Percentiles rank a stretch among this genome's conserved stretches.
Conservation (phyloP, 2,329 filamentous ascomycete species). For the Monosporascus sp. region DNA sequence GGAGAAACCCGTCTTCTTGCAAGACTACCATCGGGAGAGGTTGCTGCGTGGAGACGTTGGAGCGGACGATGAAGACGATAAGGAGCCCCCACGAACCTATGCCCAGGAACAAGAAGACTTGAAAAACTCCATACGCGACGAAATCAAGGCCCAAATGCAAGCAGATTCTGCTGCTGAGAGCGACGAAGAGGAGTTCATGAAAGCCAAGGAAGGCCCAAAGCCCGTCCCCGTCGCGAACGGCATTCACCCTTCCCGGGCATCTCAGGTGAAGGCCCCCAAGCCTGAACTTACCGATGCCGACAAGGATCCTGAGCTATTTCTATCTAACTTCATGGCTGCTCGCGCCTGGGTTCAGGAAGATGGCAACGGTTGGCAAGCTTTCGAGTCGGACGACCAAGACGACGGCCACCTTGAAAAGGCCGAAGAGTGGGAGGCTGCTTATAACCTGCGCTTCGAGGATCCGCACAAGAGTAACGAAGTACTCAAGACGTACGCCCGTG, state of each 20-base stretch:
- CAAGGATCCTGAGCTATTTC: slow-evolving; percentile 81
- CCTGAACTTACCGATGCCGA: slow-evolving; percentile 70
- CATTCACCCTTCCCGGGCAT: slow-evolving; percentile 51
- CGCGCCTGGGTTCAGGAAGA: slow-evolving; percentile 79
- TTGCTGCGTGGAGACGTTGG: slow-evolving; percentile 66
- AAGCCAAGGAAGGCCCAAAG: slow-evolving; percentile 51
- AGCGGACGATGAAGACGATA: slow-evolving; percentile 52
- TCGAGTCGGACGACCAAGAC: slow-evolving; percentile 82
- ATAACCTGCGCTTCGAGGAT: slow-evolving; percentile 95
- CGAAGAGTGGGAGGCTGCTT: slow-evolving; percentile 85
- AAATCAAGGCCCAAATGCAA: slow-evolving; percentile 63
- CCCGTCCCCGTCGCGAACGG: slow-evolving; percentile 31
- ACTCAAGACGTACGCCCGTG: slow-evolving; percentile 82
- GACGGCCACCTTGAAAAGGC: slow-evolving; percentile 66
- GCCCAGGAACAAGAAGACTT: slow-evolving; percentile 81
- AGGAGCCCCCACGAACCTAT: slow-evolving; percentile 61
- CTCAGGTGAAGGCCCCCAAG: slow-evolving; percentile 45
- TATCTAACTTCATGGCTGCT: slow-evolving; percentile 93
- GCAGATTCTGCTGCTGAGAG: slow-evolving; percentile 42
- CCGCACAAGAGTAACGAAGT: slow-evolving; percentile 83
- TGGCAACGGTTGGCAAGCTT: slow-evolving; percentile 64
- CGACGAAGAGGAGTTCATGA: slow-evolving; percentile 65
- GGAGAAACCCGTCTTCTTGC: slow-evolving; percentile 78
- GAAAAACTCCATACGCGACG: slow-evolving; percentile 70
- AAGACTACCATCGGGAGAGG: slow-evolving; percentile 89